Evolutionary conservation across 2,329 filamentous ascomycete species (phyloP).

Genomic region (Calonectria leucothoes): DNA sequence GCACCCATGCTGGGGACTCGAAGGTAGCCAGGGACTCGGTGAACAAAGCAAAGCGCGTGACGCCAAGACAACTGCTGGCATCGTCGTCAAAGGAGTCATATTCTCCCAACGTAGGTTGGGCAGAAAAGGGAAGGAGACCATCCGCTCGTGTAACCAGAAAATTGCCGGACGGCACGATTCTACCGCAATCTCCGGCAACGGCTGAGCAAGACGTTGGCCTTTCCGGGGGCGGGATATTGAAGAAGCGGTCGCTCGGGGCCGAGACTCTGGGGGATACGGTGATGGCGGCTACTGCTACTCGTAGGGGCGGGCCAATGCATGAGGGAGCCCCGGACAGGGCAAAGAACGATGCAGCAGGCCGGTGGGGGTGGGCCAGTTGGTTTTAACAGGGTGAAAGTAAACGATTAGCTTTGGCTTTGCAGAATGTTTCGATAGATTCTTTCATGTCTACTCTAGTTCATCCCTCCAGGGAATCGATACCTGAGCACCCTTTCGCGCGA

Average conservation of each 20-base stretch:
- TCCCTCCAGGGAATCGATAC: conserved; percentile 58
- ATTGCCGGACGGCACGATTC: neutral
- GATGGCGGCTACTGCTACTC: conserved; percentile 17
- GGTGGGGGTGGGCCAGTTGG: conserved; percentile 46
- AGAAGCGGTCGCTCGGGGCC: conserved; percentile 34
- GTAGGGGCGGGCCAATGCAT: conserved; percentile 11
- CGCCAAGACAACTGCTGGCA: conserved; percentile 10
- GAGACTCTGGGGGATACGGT: conserved; percentile 35
- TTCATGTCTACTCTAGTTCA: conserved; percentile 48
- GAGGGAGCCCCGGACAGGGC: conserved; percentile 27
- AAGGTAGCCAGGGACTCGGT: neutral
- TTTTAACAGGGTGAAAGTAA: conserved; percentile 34
- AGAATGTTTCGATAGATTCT: conserved; percentile 26
- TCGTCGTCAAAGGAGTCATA: neutral
- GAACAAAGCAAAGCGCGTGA: conserved; percentile 12
- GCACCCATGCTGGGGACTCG: neutral
- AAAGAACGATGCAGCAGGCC: conserved; percentile 41
- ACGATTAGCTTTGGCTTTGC: conserved; percentile 6
- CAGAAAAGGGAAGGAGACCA: neutral
- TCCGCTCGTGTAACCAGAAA: neutral
- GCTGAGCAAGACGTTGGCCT: conserved; percentile 14
- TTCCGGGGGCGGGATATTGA: conserved; percentile 27
- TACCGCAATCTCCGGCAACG: conserved; percentile 11
- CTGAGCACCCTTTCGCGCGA: conserved; percentile 56
- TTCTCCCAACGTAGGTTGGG: neutral